Conservation (phyloP, 2,329 filamentous ascomycete genomes). For the Whalleya microplaca region DNA sequence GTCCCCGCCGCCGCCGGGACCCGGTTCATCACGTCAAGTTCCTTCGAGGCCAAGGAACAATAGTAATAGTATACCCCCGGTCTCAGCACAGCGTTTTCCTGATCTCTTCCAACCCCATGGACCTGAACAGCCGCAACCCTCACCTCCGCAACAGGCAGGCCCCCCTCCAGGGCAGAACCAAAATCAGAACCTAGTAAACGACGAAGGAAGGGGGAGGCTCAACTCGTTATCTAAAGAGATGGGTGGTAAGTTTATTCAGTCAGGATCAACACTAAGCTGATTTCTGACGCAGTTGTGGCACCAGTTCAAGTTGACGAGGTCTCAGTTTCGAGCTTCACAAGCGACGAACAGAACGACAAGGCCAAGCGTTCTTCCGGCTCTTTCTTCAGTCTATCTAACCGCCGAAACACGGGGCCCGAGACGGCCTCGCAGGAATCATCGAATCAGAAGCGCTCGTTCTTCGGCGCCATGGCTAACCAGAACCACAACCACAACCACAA, state of each 20-base stretch:
- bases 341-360: slow-evolving; percentile 44
- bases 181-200: slow-evolving; percentile 43
- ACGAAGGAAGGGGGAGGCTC: slow-evolving; percentile 42
- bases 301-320: slow-evolving; percentile 43
- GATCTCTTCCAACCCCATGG: slow-evolving; percentile 45
- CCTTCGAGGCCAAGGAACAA: slow-evolving; percentile 31
- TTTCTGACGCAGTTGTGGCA: slow-evolving; percentile 32
- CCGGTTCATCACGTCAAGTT: slow-evolving; percentile 19
- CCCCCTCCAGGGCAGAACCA: slow-evolving; percentile 44
- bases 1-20: slow-evolving; percentile 21
- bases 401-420: slow-evolving; percentile 28
- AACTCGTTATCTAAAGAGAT: slow-evolving; percentile 53
- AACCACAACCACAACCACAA: slow-evolving; percentile 21
- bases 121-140: slow-evolving; percentile 22
- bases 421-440: slow-evolving; percentile 16
- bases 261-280: slow-evolving; percentile 31
- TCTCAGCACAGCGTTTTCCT: slow-evolving; percentile 54
- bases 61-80: slow-evolving; percentile 47
- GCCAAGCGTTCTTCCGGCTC: slow-evolving; percentile 41
- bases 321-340: slow-evolving; percentile 46
- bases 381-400: slow-evolving; percentile 43
- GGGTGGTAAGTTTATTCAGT: slow-evolving; percentile 45
- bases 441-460: slow-evolving; percentile 43
- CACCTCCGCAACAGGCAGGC: slow-evolving; percentile 21
- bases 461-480: slow-evolving; percentile 34